Evolutionary conservation across 768 basidiomycete species (phyloP).

Genomic region (Agaricus bisporus): DNA sequence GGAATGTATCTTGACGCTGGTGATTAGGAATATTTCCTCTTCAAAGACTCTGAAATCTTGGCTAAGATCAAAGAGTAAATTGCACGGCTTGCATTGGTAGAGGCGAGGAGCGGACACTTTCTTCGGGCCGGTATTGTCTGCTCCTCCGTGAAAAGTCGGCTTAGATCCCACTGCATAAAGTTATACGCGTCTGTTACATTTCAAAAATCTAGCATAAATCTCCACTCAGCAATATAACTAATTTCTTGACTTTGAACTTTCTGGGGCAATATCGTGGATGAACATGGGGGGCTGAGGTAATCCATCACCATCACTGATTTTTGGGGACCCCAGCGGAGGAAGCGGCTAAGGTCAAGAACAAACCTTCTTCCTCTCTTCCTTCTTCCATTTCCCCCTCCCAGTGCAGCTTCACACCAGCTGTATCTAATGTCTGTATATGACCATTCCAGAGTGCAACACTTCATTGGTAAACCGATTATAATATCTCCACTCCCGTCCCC

Average conservation of each 20-base stretch:
- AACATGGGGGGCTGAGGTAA: conserved; percentile 21
- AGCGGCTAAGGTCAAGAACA: conserved; percentile 18
- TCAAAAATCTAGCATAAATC: neutral
- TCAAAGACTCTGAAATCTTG: conserved; percentile 92
- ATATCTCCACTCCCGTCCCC: conserved; percentile 9
- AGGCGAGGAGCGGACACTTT: neutral
- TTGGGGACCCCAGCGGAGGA: conserved; percentile 35
- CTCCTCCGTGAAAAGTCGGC: conserved; percentile 6
- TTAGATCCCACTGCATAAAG: neutral
- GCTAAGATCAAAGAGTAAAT: conserved; percentile 91
- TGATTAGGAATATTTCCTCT: conserved; percentile 85
- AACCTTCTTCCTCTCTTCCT: conserved; percentile 15
- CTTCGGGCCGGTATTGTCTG: neutral
- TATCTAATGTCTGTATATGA: conserved; percentile 43
- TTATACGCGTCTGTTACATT: neutral
- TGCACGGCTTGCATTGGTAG: neutral
- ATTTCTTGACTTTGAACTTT: neutral
- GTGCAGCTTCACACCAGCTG: conserved; percentile 14
- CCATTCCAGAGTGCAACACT: conserved; percentile 50
- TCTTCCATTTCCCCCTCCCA: conserved; percentile 14
- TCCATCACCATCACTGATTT: conserved; percentile 25
- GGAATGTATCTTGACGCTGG: conserved; percentile 4
- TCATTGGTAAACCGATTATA: conserved; percentile 33
- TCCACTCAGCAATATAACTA: conserved; percentile 10
- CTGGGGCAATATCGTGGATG: too few relatives aligned